These are phyloP conservation scores for Oidiodendron maius DNA, from an alignment of 495 filamentous ascomycete species.

Conservation along the genomic window DNA sequence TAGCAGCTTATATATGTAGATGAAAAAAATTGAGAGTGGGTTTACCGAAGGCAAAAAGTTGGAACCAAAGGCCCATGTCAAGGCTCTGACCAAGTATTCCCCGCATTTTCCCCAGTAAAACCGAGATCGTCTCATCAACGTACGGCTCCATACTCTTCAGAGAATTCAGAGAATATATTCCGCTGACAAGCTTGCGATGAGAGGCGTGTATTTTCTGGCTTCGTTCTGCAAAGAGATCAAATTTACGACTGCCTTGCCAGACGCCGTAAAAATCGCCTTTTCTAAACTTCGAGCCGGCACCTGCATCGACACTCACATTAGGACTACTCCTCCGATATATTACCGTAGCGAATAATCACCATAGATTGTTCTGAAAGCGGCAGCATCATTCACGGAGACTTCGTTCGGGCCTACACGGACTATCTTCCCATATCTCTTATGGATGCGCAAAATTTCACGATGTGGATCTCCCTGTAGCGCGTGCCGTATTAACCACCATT, in stretches of 20 bases:
- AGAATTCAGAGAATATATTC: constrained; percentile 24
- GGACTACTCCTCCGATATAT: too few relatives aligned
- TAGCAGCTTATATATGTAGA: constrained; percentile 21
- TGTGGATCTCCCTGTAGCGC: not conserved
- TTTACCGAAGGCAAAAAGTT: constrained; percentile 17
- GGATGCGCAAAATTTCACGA: constrained; percentile 25
- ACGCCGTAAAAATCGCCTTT: not conserved
- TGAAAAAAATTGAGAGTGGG: constrained; percentile 31
- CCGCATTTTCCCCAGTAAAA: constrained; percentile 18
- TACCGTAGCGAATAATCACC: too few relatives aligned
- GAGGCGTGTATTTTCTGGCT: constrained; percentile 22
- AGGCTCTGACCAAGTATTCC: constrained; percentile 16
- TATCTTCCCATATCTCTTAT: constrained; percentile 41
- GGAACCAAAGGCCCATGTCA: constrained; percentile 13
- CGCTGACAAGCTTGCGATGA: constrained; percentile 22
- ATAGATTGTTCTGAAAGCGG: constrained; percentile 38
- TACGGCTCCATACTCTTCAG: constrained; percentile 24
- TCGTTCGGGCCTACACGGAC: constrained; percentile 51
- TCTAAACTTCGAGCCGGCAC: not conserved
- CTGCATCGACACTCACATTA: too few relatives aligned
- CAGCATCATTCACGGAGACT: constrained; percentile 41
- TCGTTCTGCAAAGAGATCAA: constrained; percentile 29
- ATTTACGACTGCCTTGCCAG: constrained; percentile 25
- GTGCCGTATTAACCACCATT: constrained; percentile 2
- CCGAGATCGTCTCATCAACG: constrained; percentile 22